Conservation (phyloP, 192 early-diverging fungal species). For the Coemansia sp. region DNA sequence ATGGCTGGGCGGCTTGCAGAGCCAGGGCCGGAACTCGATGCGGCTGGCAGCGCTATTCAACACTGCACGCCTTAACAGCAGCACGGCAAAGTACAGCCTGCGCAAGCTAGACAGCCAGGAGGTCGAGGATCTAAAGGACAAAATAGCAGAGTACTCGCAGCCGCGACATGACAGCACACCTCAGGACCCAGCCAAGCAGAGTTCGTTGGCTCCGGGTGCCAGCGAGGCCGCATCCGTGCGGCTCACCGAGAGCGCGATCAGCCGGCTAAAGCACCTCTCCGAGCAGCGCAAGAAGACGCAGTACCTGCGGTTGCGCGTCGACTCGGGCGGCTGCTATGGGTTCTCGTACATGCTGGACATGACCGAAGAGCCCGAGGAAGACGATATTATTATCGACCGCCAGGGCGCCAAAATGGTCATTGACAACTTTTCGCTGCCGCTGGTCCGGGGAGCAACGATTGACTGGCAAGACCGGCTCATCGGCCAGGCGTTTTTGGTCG, state of each 20-base stretch:
- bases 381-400: slow-evolving; percentile 73
- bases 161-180: neutral
- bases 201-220: neutral
- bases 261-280: slow-evolving; percentile 35
- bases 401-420: slow-evolving; percentile 70
- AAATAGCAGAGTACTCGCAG: slow-evolving; percentile 21
- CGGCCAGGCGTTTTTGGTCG: slow-evolving; percentile 73
- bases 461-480: slow-evolving; percentile 81
- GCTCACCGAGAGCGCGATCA: slow-evolving; percentile 45
- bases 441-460: slow-evolving; percentile 71
- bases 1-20: neutral
- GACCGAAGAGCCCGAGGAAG: slow-evolving; percentile 59
- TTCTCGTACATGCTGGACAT: slow-evolving; percentile 83
- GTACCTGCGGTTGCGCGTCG: slow-evolving; percentile 70
- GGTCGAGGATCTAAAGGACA: slow-evolving; percentile 16
- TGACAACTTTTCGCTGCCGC: slow-evolving; percentile 69
- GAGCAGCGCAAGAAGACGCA: slow-evolving; percentile 47
- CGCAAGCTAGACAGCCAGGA: slow-evolving; percentile 29
- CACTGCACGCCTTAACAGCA: neutral
- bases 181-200: neutral
- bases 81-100: slow-evolving; percentile 31
- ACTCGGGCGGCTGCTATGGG: slow-evolving; percentile 86
- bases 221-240: slow-evolving; percentile 19
- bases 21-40: neutral
- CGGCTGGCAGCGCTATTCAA: neutral